Evolutionary conservation across 768 basidiomycete genomes (phyloP).

Genomic region (Lentinula boryana): DNA sequence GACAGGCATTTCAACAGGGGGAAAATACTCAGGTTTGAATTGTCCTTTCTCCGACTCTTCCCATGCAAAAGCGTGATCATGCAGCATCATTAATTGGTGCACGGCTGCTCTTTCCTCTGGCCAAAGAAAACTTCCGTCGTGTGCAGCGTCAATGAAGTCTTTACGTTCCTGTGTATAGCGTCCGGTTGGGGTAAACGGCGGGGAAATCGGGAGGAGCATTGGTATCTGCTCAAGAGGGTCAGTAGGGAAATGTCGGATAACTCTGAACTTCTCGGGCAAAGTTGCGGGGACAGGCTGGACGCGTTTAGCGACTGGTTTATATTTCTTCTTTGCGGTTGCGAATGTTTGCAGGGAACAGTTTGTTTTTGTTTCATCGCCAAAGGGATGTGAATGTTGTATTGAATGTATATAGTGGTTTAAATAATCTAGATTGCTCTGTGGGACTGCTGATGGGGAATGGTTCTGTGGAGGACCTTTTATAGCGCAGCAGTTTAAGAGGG

Average conservation of each 20-base stretch:
- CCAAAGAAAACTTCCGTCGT: background rate
- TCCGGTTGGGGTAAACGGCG: background rate
- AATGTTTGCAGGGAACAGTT: background rate
- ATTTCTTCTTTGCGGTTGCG: constrained; percentile 10
- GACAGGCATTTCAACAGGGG: background rate
- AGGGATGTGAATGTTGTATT: background rate
- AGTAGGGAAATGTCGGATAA: constrained; percentile 10
- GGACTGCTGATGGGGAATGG: too few species aligned
- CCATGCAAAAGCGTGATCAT: background rate
- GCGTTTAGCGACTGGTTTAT: constrained; percentile 16
- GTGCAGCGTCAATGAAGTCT: background rate
- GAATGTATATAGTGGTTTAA: background rate
- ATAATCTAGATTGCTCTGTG: too few species aligned
- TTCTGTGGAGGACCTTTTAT: too few species aligned
- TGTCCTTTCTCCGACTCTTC: background rate
- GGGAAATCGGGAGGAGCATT: background rate
- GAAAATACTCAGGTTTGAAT: background rate
- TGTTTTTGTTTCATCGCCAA: background rate
- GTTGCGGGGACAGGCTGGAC: constrained; percentile 10
- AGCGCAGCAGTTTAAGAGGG: too few species aligned
- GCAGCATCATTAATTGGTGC: background rate
- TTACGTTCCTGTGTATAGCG: background rate
- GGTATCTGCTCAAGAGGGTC: constrained; percentile 10
- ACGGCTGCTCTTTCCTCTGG: background rate
- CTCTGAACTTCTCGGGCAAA: constrained; percentile 14